Evolutionary conservation across 2,329 filamentous ascomycete genomes (phyloP), one percentile per base, ranked within the genome.

Genomic region (Colletotrichum eleusines): DNA sequence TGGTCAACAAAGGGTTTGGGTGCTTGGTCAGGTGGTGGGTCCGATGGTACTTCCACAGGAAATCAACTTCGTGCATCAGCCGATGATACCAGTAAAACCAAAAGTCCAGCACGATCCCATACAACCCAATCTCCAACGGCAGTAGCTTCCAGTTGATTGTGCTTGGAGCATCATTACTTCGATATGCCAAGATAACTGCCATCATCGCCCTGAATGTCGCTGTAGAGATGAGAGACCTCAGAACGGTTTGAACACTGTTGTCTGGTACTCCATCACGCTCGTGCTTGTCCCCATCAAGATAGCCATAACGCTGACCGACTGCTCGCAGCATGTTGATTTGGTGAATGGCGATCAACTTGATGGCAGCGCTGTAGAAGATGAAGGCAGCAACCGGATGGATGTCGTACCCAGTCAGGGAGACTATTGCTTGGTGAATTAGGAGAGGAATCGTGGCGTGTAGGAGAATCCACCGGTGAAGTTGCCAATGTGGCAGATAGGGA

Each of bases 21-120:
- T 84, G 82, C 70, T 84, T 84, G 51, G 82, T 83, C 11, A 84
- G 75, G 72, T 84, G 83, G 64, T 84, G 83, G 0, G 81, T 84
- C 60, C 82, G 80, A 75, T 84, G 83, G 69, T 78, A 84, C 54
- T 81, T 78, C 82, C 82, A 84, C 16, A 84, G 76, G 1, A 68
- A 74, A 23, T 77, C 74, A 20, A 81, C 59, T 63, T 84, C 82
- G 69, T 84, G 82, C 80, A 83, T 83, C 20, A 77, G 54, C 3
- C 82, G 79, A 71, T 83, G 81, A 68, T 83, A 83, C 78, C 79
- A 78, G 74, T 83, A 83, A 74, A 83, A 83, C 81, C 81, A 84
- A 58, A 83, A 83, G 73, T 84, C 83, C 7, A 84, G 77, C 11
- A 84, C 75, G 60, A 84, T 77, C 4, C 78, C 78, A 69, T 84